A percentile compares a stretch with the other conserved stretches of the same genome.
Conservation (phyloP, 495 filamentous ascomycete genomes). For the Daldinia caldariorum region DNA sequence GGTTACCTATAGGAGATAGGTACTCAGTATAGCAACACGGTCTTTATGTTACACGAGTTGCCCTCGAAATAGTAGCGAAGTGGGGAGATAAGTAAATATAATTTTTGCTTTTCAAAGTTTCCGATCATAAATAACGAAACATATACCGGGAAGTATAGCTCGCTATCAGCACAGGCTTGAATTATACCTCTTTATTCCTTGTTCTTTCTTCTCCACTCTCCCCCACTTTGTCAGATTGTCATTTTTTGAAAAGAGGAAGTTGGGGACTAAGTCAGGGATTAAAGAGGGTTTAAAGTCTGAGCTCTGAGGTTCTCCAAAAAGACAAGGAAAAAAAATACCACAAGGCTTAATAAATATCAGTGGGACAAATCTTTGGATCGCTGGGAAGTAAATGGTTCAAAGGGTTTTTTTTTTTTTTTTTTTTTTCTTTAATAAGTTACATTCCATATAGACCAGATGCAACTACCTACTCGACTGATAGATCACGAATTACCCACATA, state of each 20-base stretch:
- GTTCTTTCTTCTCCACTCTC: neutral
- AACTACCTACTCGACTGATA: neutral
- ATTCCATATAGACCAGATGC: neutral
- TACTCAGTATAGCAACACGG: neutral
- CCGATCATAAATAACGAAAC: neutral
- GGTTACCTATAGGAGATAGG: neutral
- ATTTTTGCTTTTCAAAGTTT: neutral
- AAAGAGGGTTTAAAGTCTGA: neutral
- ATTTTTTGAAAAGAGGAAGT: neutral
- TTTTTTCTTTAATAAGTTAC: constrained; percentile 13
- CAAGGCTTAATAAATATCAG: constrained; percentile 8
- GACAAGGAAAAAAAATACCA: neutral
- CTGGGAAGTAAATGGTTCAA: neutral
- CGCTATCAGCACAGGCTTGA: neutral
- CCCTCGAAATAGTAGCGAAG: neutral
- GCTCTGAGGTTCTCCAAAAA: neutral
- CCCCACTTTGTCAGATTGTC: neutral
- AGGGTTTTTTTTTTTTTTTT: too few species aligned
- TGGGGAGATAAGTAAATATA: constrained; percentile 2
- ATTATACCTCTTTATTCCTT: neutral
- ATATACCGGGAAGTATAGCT: neutral
- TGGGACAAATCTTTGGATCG: neutral
- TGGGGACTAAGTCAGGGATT: neutral
- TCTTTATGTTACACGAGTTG: neutral
- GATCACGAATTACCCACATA: constrained; percentile 6